Conservation (phyloP, 257 asterid genomes). For the Fraxinus excelsior region DNA sequence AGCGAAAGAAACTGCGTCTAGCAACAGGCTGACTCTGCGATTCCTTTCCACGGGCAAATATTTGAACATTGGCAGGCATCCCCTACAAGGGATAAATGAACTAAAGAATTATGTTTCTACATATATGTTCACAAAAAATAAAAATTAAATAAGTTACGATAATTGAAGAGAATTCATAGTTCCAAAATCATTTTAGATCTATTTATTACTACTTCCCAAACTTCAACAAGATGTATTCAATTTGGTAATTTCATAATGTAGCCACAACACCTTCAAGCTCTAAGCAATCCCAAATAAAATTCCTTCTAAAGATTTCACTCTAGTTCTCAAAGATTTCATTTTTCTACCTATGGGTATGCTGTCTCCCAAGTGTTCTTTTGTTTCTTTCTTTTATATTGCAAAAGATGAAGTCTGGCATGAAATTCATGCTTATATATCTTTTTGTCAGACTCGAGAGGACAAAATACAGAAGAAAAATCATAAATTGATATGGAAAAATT, state of each 20-base stretch:
- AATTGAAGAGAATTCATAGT: not conserved
- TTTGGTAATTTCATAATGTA: not conserved
- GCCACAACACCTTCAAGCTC: constrained; percentile 7
- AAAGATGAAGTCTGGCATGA: not conserved
- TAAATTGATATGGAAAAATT: not conserved
- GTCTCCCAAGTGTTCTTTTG: not conserved
- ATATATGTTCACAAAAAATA: not conserved
- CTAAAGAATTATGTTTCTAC: constrained; percentile 11
- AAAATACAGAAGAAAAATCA: constrained; percentile 2
- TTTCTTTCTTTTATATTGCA: not conserved
- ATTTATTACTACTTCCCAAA: not conserved
- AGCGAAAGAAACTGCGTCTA: constrained; percentile 89
- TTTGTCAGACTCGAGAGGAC: not conserved
- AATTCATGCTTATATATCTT: not conserved
- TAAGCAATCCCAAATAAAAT: not conserved
- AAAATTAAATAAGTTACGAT: not conserved
- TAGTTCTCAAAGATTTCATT: constrained; percentile 13
- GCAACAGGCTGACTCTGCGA: constrained; percentile 79
- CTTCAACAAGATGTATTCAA: not conserved
- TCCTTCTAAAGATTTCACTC: constrained; percentile 14
- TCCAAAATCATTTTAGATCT: not conserved
- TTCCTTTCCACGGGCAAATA: constrained; percentile 73
- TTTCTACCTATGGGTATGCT: not conserved
- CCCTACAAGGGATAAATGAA: constrained; percentile 56
- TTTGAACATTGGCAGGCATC: constrained; percentile 95